Evolutionary conservation across 148 eudicot genomes (phyloP).

Genomic region (Camellia lanceoleosa): DNA sequence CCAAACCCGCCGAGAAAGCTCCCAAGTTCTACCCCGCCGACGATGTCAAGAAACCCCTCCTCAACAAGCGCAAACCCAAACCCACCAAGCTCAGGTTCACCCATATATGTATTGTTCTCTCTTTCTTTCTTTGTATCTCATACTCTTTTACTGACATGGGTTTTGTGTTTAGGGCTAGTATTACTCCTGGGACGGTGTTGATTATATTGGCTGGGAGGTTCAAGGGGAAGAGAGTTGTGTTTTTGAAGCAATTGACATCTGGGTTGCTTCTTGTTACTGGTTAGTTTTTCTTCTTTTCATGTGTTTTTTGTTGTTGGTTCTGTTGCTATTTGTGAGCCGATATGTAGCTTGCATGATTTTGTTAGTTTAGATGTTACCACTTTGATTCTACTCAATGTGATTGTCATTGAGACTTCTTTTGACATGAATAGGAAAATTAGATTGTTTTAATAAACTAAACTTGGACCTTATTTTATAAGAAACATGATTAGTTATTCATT

Average conservation of each 20-base stretch:
- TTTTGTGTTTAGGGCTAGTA: conserved; percentile 33
- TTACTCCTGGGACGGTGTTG: conserved; percentile 40
- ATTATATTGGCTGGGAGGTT: conserved; percentile 39
- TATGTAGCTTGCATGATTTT: too few relatives aligned
- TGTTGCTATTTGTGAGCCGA: not conserved
- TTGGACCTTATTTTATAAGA: too few relatives aligned
- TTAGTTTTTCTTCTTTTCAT: conserved; percentile 6
- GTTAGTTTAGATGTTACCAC: too few relatives aligned
- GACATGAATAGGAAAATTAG: too few relatives aligned
- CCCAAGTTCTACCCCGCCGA: conserved; percentile 84
- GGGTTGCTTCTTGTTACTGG: conserved; percentile 46
- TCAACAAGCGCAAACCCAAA: conserved; percentile 63
- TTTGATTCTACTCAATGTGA: too few relatives aligned
- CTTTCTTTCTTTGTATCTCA: not conserved
- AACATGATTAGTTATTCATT: too few relatives aligned
- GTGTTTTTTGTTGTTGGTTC: not conserved
- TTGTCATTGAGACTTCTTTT: too few relatives aligned
- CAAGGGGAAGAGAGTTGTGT: conserved; percentile 46
- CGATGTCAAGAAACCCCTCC: conserved; percentile 72
- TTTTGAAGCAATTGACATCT: conserved; percentile 41
- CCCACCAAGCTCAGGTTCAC: conserved; percentile 81
- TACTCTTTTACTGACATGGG: not conserved
- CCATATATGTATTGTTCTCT: not conserved
- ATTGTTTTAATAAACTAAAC: too few relatives aligned
- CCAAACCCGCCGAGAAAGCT: conserved; percentile 30